Base-by-base conservation (phyloP, 2,329 filamentous ascomycete species). In the Aureobasidium sp. region DNA sequence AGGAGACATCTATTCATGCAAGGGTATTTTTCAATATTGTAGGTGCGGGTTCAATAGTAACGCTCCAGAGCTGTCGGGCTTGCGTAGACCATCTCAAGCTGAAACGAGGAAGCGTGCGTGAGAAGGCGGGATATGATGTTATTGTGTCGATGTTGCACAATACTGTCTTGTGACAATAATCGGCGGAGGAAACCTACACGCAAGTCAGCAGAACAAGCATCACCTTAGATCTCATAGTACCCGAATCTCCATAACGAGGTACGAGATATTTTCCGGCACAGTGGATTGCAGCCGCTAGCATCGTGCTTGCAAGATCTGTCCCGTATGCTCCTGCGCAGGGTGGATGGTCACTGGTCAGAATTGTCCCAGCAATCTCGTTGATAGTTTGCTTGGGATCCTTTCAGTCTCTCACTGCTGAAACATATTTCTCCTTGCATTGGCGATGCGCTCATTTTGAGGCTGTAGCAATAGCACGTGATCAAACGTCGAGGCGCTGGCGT, bases 141-240 rank as follows among this genome's bases (percentile, higher is more conserved):
- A 17, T 36, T 36, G 53, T 57, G n/a, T 36, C 53, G 45, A n/a
- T 34, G 53, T 36, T 57, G 29, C 53, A 57, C 53, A 57, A 45
- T 45, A 12, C 14, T 44, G 3, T n/a, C 7, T 15, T 5, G 4
- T 27, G 12, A 25, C 25, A 25, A 17, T 7, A 14, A 31, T 56
- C 44, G 15, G 5, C 11, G 17, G 17, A 56, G 17, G 25, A 31
- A 22, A n/a, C 53, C 41, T 44, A 44, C 41, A n/a, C 41, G 5
- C 41, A 36, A 45, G 53, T 25, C 39, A 36, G 53, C 41, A 17
- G 34, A 29, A 57, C 53, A 57, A 45, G 53, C 53, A 57, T 57
- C 39, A 57, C 53, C n/a, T 42, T 29, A 55, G 51, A 55, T 55
- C 51, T 57, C 45, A 41, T 57, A 41, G 12, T 17, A 57, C 41